Conservation (phyloP, 495 filamentous ascomycete genomes). For the Aspergillus nidulans region DNA sequence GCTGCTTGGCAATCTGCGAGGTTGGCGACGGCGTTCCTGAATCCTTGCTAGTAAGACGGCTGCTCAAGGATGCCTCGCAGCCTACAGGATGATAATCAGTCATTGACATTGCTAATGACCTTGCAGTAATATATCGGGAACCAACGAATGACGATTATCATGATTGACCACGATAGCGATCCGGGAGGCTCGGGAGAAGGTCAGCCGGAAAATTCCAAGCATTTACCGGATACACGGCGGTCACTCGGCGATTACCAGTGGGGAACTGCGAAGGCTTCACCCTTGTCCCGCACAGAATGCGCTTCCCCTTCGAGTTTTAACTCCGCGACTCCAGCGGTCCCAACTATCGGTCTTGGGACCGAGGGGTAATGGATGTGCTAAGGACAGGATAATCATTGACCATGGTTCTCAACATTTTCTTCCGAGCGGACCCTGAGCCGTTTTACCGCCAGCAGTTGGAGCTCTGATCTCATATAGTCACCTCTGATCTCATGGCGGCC, state of each 20-base stretch:
- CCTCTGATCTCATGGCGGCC: background rate
- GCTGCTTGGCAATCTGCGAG: conserved; percentile 5
- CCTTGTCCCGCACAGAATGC: background rate
- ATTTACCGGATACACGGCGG: background rate
- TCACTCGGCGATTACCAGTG: background rate
- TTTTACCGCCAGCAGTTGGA: no score
- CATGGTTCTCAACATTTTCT: conserved; percentile 21
- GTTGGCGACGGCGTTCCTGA: background rate
- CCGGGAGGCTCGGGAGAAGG: background rate
- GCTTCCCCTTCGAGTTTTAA: background rate
- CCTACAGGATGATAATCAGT: background rate
- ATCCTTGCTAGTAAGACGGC: background rate
- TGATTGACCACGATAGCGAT: background rate
- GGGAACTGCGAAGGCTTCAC: background rate
- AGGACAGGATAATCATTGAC: conserved; percentile 15
- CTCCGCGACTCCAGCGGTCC: background rate
- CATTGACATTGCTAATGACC: background rate
- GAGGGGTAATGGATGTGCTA: background rate
- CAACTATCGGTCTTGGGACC: background rate
- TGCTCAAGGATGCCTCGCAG: background rate
- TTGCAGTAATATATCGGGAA: background rate
- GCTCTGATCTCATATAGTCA: no score
- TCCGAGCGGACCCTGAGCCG: conserved; percentile 3
- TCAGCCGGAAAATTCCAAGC: background rate
- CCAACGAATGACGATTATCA: background rate